A percentile compares a stretch with the other conserved stretches of the same genome.
These are phyloP conservation scores for Iris pallida DNA, from an alignment of 116 monocot genomes.

Conservation along the genomic window DNA sequence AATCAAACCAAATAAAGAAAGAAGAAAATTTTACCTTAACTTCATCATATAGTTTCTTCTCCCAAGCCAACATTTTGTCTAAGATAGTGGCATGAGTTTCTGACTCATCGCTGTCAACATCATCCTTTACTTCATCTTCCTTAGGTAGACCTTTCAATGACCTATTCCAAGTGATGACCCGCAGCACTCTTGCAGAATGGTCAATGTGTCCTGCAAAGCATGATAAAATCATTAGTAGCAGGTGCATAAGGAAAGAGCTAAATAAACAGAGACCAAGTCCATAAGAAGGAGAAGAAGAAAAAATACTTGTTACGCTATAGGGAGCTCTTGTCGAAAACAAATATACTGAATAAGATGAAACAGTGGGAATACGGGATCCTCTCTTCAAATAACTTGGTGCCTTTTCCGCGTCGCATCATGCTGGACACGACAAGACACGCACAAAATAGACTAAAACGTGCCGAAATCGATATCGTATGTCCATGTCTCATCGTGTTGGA, in stretches of 20 bases:
- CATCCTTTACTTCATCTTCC: conserved; percentile 56
- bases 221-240: not conserved
- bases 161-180: conserved; percentile 84
- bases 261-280: not conserved
- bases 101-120: conserved; percentile 59
- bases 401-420: no score
- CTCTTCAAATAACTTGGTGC: not conserved
- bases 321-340: not conserved
- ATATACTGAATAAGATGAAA: not conserved
- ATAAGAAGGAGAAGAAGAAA: not conserved
- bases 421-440: no score
- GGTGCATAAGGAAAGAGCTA: not conserved
- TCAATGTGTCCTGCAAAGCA: conserved; percentile 64
- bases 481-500: no score
- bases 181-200: conserved; percentile 85
- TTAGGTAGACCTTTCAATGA: conserved; percentile 51
- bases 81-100: conserved; percentile 83
- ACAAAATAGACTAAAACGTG: no score
- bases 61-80: conserved; percentile 93
- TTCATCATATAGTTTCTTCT: conserved; percentile 87
- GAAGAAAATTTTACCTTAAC: conserved; percentile 53
- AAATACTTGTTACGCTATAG: no score
- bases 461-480: no score
- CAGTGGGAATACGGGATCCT: not conserved
- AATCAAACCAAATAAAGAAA: not conserved